Evolutionary conservation across 2,329 filamentous ascomycete genomes (phyloP).

Genomic region (Pestalotiopsis sp.): DNA sequence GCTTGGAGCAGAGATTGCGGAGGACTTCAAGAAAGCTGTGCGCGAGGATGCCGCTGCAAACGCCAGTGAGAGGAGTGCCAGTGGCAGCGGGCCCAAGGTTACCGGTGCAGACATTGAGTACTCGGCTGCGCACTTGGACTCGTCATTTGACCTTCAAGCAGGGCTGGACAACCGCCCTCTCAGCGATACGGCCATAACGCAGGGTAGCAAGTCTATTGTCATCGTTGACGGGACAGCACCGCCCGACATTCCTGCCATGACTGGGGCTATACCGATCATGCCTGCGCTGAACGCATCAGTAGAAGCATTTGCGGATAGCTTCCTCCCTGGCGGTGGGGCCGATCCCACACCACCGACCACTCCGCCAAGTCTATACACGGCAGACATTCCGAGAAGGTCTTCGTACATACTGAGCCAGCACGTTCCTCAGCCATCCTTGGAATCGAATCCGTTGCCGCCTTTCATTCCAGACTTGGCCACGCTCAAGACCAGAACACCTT

Average conservation of each 20-base stretch:
- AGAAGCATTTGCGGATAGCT: slow-evolving; percentile 56
- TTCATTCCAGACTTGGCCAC: slow-evolving; percentile 50
- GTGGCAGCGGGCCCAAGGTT: slow-evolving; percentile 24
- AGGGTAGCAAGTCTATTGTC: slow-evolving; percentile 86
- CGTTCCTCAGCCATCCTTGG: slow-evolving; percentile 35
- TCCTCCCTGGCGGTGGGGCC: slow-evolving; percentile 45
- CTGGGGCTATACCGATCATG: slow-evolving; percentile 47
- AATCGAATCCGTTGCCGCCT: slow-evolving; percentile 44
- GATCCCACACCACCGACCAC: slow-evolving; percentile 65
- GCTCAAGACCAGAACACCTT: slow-evolving; percentile 29
- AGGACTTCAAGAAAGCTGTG: slow-evolving; percentile 78
- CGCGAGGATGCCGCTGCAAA: slow-evolving; percentile 59
- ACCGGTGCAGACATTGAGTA: slow-evolving; percentile 38
- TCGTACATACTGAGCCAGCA: slow-evolving; percentile 57
- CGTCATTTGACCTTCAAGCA: slow-evolving; percentile 37
- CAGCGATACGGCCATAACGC: slow-evolving; percentile 65
- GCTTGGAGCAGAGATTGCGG: slow-evolving; percentile 75
- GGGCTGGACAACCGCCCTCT: slow-evolving; percentile 40
- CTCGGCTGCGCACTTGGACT: slow-evolving; percentile 46
- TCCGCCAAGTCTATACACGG: slow-evolving; percentile 46
- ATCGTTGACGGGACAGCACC: slow-evolving; percentile 74
- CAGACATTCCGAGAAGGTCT: slow-evolving; percentile 53
- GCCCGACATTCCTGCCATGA: slow-evolving; percentile 52
- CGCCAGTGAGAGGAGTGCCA: slow-evolving; percentile 29
- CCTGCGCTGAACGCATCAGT: slow-evolving; percentile 46